Evolutionary conservation across 371 early-diverging fungal species (phyloP).

Genomic region (Sporodiniella umbellata): DNA sequence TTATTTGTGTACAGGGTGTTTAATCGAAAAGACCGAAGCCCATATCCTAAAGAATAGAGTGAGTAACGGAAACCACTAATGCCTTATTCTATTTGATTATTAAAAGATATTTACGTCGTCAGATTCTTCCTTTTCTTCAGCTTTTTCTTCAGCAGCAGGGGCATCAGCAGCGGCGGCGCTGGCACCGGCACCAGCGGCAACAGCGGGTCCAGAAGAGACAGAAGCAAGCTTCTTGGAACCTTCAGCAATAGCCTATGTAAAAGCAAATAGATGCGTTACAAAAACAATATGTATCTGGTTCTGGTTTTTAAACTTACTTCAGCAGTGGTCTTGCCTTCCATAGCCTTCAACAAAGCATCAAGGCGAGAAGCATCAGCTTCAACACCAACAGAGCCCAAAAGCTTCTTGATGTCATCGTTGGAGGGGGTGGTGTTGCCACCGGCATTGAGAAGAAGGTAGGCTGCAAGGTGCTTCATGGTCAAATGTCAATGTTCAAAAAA

Average conservation of each 20-base stretch:
- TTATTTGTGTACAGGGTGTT: constrained; percentile 4
- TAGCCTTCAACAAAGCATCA: constrained; percentile 72
- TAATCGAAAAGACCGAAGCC: constrained; percentile 68
- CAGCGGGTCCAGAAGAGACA: constrained; percentile 90
- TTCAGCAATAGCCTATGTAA: constrained; percentile 83
- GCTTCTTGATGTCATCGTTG: constrained; percentile 76
- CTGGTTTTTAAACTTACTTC: constrained; percentile 44
- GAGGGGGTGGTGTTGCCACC: constrained; percentile 88
- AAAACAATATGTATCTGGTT: background rate
- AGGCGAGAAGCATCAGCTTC: constrained; percentile 85
- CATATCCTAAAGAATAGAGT: constrained; percentile 55
- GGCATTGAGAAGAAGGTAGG: constrained; percentile 92
- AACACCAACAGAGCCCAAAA: constrained; percentile 91
- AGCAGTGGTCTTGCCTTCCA: constrained; percentile 86
- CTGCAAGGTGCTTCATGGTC: constrained; percentile 93
- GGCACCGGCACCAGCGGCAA: constrained; percentile 61
- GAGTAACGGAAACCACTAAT: too few species aligned
- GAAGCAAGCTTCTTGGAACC: constrained; percentile 91
- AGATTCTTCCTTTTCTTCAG: constrained; percentile 86
- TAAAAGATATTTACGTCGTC: constrained; percentile 64
- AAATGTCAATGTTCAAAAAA: background rate
- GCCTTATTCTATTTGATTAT: too few species aligned
- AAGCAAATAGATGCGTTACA: background rate
- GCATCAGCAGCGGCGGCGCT: constrained; percentile 51
- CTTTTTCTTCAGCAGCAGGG: constrained; percentile 58